Evolutionary conservation across 495 filamentous ascomycete species (phyloP).

Genomic region (Daldinia decipiens): DNA sequence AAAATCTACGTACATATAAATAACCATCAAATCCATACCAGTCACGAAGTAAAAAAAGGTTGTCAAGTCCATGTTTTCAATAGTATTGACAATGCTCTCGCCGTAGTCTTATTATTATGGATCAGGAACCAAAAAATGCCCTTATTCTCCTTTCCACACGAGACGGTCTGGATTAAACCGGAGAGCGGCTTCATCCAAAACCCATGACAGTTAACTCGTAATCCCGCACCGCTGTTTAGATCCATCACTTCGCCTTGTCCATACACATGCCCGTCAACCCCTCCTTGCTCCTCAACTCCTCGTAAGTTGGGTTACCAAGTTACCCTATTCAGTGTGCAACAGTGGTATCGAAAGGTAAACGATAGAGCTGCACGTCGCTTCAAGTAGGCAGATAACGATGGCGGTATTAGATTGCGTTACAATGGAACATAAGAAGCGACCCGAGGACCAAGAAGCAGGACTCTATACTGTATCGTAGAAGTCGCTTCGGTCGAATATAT

Average conservation of each 20-base stretch:
- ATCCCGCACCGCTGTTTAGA: constrained; percentile 4
- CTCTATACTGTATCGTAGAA: constrained; percentile 15
- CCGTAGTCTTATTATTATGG: constrained; percentile 28
- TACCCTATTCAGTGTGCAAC: not conserved
- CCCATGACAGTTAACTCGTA: constrained; percentile 7
- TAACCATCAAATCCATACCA: not conserved
- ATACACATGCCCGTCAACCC: constrained; percentile 6
- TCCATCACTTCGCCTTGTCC: constrained; percentile 1
- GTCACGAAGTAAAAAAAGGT: not conserved
- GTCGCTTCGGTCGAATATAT: constrained; percentile 31
- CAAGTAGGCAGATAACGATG: not conserved
- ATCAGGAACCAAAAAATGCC: constrained; percentile 6
- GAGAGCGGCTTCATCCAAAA: constrained; percentile 4
- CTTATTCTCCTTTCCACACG: not conserved
- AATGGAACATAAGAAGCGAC: constrained; percentile 14
- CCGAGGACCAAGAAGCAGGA: constrained; percentile 7
- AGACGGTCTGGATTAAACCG: constrained; percentile 8
- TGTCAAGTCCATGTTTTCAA: not conserved
- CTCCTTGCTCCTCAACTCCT: constrained; percentile 4
- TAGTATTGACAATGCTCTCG: not conserved
- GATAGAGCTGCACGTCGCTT: constrained; percentile 6
- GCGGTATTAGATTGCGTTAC: constrained; percentile 26
- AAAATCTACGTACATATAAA: not conserved
- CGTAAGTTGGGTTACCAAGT: not conserved
- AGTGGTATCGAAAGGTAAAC: constrained; percentile 1